Conservation (phyloP, 2,329 filamentous ascomycete species). For the Beauveria brongniartii region DNA sequence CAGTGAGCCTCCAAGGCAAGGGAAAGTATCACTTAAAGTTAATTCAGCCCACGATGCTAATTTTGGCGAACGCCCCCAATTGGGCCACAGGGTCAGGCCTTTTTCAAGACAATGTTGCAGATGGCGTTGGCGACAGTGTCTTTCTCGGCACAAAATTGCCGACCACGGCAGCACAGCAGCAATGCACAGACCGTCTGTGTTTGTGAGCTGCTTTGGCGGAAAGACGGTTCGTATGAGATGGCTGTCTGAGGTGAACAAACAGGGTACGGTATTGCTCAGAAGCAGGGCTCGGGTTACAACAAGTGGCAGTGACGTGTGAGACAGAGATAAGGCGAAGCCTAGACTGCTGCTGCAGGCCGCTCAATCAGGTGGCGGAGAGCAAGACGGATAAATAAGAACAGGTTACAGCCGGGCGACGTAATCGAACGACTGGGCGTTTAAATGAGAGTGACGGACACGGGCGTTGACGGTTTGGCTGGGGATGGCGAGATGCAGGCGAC, state of each 20-base stretch:
- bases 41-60: constrained; percentile 3
- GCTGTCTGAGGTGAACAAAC: neutral
- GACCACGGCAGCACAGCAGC: constrained; percentile 1
- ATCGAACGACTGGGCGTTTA: neutral
- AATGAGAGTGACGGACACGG: neutral
- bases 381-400: neutral
- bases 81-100: neutral
- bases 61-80: neutral
- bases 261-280: neutral
- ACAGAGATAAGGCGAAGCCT: constrained; percentile 8
- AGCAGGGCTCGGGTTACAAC: constrained; percentile 2
- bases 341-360: neutral
- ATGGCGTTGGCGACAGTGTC: constrained; percentile 1
- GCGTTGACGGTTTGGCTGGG: neutral
- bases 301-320: constrained; percentile 5
- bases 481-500: neutral
- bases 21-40: constrained; percentile 3
- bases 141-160: constrained; percentile 11
- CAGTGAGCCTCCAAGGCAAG: neutral
- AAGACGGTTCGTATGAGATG: neutral
- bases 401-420: neutral
- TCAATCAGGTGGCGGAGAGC: neutral
- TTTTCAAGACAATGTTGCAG: constrained; percentile 12
- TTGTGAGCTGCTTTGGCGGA: neutral
- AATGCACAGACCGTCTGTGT: constrained; percentile 6